Evolutionary conservation across 495 filamentous ascomycete species (phyloP), one percentile per base, ranked within the genome.

Genomic region (Talaromyces ruber): DNA sequence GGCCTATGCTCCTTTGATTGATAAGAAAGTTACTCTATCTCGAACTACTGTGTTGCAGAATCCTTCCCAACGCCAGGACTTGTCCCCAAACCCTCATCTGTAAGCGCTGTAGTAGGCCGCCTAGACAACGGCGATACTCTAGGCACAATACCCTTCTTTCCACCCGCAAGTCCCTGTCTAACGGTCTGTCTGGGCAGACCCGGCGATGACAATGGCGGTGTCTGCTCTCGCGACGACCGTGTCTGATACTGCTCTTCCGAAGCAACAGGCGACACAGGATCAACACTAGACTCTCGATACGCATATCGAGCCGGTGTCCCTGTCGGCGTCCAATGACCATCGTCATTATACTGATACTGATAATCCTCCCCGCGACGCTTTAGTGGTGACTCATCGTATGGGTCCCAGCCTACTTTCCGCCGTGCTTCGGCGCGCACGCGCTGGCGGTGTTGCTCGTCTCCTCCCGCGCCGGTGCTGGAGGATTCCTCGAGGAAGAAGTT

Each of bases 401-500:
- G 90, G 71, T 94, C 93, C 79, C 96, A 98, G 1, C 93, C 93
- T n/a, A 98, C 88, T 34, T 85, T 80, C 62, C 82, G 75, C 50
- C 88, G 79, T 25, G 93, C 89, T 65, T 93, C 88, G 9, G 82
- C 78, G 54, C 92, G 79, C n/a, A 90, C 76, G 8, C 80, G 81
- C 63, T 84, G 85, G 29, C 90, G 88, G 16, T 84, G 83, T 57
- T 93, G 86, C 8, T 85, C 83, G 62, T 89, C 83, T 30, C 85
- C 79, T 0, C 88, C 90, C 21, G 89, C 86, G 63, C 86, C 91
- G 5, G 88, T 90, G 5, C 85, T 83, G 25, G 83, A 81, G 0
- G 86, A 88, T 69, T 96, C 92, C 64, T 90, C 85, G 37, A 99
- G 82, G 79, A 98, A 99, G 78, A 98, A 97, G 61, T 87, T 92